Conservation (phyloP, 495 filamentous ascomycete species). For the Xylaria telfairii region DNA sequence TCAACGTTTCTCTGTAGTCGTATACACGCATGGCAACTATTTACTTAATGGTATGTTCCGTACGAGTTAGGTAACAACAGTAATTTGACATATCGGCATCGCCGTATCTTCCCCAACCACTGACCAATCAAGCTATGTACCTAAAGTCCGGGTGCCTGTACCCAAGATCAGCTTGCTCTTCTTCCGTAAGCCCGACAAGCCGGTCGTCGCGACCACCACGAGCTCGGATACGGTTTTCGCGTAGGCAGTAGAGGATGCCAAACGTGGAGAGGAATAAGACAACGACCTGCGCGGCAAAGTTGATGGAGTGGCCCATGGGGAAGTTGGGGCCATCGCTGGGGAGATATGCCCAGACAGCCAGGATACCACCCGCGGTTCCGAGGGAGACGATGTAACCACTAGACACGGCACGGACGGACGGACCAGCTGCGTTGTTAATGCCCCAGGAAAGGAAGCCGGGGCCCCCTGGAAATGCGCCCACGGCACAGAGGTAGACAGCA, state of each 20-base stretch:
- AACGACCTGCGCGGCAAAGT: conserved; percentile 55
- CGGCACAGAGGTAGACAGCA: conserved; percentile 56
- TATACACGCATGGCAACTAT: conserved; percentile 1
- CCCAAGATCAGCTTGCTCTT: conserved; percentile 54
- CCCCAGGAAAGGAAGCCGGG: conserved; percentile 63
- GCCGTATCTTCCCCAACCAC: neutral
- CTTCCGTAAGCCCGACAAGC: conserved; percentile 56
- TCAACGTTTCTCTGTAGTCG: neutral
- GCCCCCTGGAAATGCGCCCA: conserved; percentile 59
- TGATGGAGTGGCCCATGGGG: conserved; percentile 63
- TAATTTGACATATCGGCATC: neutral
- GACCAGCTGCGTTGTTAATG: conserved; percentile 63
- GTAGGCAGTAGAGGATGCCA: conserved; percentile 58
- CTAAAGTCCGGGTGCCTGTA: conserved; percentile 61
- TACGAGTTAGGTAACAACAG: neutral
- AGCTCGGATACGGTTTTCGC: conserved; percentile 58
- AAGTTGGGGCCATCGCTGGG: conserved; percentile 56
- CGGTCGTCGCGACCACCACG: conserved; percentile 58
- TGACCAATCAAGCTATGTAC: conserved; percentile 47
- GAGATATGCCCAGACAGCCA: conserved; percentile 65
- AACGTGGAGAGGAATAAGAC: conserved; percentile 49
- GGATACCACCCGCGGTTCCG: conserved; percentile 61
- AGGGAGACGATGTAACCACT: conserved; percentile 60
- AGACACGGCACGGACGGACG: conserved; percentile 61
- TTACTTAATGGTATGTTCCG: neutral